Evolutionary conservation across 805 yeast species (phyloP).

Genomic region (Yarrowia bubula): DNA sequence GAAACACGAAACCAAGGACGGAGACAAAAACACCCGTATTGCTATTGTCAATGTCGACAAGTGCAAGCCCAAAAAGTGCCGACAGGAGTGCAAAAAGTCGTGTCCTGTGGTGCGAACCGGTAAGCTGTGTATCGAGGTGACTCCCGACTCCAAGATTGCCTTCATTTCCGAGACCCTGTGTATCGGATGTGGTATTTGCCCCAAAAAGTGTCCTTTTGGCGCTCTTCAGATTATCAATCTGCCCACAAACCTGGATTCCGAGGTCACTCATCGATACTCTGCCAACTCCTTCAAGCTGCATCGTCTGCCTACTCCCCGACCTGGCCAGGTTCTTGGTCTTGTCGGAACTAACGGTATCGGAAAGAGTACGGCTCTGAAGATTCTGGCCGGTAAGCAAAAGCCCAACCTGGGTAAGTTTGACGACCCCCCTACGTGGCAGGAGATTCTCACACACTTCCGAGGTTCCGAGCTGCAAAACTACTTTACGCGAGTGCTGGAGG

Average conservation of each 20-base stretch:
- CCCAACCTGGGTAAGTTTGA: slow-evolving; percentile 94
- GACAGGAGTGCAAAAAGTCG: slow-evolving; percentile 94
- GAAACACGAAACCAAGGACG: slow-evolving; percentile 20
- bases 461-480: slow-evolving; percentile 97
- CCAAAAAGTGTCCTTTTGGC: slow-evolving; percentile 96
- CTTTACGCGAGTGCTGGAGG: slow-evolving; percentile 91
- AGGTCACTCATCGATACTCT: slow-evolving; percentile 95
- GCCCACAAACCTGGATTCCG: slow-evolving; percentile 89
- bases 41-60: slow-evolving; percentile 93
- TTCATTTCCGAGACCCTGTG: slow-evolving; percentile 91
- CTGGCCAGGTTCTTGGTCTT: slow-evolving; percentile 96
- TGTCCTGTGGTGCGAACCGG: slow-evolving; percentile 99
- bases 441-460: slow-evolving; percentile 84
- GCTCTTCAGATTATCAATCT: slow-evolving; percentile 94
- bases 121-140: slow-evolving; percentile 93
- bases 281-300: slow-evolving; percentile 97
- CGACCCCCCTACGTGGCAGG: slow-evolving; percentile 97
- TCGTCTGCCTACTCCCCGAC: slow-evolving; percentile 96
- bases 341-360: slow-evolving; percentile 99
- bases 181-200: slow-evolving; percentile 99
- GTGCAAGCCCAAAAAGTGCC: slow-evolving; percentile 98
- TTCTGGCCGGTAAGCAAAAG: slow-evolving; percentile 94
- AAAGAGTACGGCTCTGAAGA: slow-evolving; percentile 93
- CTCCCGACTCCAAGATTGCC: slow-evolving; percentile 87
- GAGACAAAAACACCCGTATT: slow-evolving; percentile 52